Conservation (phyloP, 768 basidiomycete genomes). For the Podaxis mareebaensis region DNA sequence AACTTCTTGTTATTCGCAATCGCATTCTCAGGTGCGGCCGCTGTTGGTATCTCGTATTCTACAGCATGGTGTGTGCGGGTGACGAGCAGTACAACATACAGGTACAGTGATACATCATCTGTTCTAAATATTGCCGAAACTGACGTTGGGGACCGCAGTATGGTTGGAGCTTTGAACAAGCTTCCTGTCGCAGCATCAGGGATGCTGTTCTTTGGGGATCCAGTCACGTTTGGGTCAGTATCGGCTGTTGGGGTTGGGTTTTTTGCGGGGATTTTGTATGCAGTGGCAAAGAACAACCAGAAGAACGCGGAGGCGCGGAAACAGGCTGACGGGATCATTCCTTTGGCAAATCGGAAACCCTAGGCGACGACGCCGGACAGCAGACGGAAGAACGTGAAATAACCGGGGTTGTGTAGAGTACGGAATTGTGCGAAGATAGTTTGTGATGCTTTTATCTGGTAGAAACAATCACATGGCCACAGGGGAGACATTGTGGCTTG, state of each 20-base stretch:
- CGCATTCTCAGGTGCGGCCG: conserved; percentile 95
- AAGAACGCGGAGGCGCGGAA: conserved; percentile 68
- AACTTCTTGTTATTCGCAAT: conserved; percentile 82
- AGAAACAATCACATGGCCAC: conserved; percentile 25
- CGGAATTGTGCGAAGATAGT: background rate
- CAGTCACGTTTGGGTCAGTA: conserved; percentile 84
- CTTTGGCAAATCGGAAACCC: conserved; percentile 55
- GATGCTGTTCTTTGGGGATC: conserved; percentile 95
- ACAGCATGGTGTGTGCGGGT: conserved; percentile 98
- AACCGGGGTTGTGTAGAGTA: conserved; percentile 1
- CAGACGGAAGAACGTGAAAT: conserved; percentile 22
- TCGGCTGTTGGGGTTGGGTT: conserved; percentile 88
- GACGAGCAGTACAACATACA: conserved; percentile 98
- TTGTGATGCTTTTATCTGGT: conserved; percentile 15
- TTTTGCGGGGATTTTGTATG: conserved; percentile 89
- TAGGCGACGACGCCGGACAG: conserved; percentile 18
- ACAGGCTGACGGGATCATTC: conserved; percentile 57
- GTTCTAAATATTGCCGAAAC: background rate
- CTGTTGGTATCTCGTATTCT: conserved; percentile 96
- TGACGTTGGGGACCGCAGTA: conserved; percentile 45
- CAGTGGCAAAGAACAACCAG: conserved; percentile 93
- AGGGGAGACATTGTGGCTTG: background rate
- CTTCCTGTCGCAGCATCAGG: conserved; percentile 98
- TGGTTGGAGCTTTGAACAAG: conserved; percentile 98
- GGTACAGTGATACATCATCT: conserved; percentile 41